Evolutionary conservation across 2,329 filamentous ascomycete species (phyloP).

Genomic region (Penicillium sp.): DNA sequence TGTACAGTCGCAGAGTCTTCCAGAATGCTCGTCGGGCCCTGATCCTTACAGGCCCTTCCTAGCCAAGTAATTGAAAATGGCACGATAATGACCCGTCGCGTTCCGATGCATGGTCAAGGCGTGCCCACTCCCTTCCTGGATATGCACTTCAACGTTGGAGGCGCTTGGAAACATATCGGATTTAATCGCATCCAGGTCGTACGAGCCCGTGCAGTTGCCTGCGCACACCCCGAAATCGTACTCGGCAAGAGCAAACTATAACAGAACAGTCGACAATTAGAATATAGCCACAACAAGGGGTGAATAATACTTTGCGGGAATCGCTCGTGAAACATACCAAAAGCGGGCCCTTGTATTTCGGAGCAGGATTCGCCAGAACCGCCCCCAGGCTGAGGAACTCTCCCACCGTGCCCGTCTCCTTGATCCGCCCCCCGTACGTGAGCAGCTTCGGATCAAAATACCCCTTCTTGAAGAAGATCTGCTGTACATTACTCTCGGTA

Average conservation of each 20-base stretch:
- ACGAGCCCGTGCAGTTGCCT: slow-evolving; percentile 5
- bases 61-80: not conserved
- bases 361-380: not conserved
- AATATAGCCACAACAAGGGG: not conserved
- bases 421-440: not conserved
- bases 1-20: too few relatives aligned
- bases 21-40: not conserved
- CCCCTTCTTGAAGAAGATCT: slow-evolving; percentile 3
- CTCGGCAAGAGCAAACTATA: slow-evolving; percentile 5
- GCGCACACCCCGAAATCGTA: slow-evolving; percentile 1
- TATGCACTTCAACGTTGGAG: not conserved
- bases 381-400: slow-evolving; percentile 2
- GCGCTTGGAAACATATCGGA: not conserved
- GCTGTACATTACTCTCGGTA: not conserved
- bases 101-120: slow-evolving; percentile 6
- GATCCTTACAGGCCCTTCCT: not conserved
- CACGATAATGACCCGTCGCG: slow-evolving; percentile 6
- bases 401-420: not conserved
- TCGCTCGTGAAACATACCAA: not conserved
- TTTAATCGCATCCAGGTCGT: not conserved
- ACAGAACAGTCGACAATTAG: not conserved
- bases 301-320: not conserved
- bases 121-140: slow-evolving; percentile 7
- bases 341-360: not conserved
- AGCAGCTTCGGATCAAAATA: slow-evolving; percentile 1